These are phyloP conservation scores for Hypomontagnella submonticulosa DNA, from an alignment of 495 filamentous ascomycete species.

Conservation along the genomic window DNA sequence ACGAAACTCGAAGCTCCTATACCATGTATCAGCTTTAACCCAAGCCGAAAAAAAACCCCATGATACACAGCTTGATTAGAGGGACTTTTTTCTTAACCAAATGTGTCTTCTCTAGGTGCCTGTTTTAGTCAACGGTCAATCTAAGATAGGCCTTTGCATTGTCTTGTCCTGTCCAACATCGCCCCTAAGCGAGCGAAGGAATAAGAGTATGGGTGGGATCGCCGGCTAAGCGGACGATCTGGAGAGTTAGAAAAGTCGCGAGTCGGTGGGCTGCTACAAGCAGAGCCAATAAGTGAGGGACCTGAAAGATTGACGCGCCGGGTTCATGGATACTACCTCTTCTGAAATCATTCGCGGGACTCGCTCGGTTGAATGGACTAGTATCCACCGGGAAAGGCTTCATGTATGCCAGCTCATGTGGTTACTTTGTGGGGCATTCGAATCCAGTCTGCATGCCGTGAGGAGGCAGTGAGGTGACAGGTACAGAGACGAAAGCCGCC, in stretches of 20 bases:
- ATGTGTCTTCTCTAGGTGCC: conserved; percentile 15
- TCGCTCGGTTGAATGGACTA: conserved; percentile 45
- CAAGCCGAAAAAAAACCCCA: conserved; percentile 22
- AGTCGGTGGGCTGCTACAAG: conserved; percentile 38
- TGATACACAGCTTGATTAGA: conserved; percentile 18
- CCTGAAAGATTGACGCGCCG: conserved; percentile 41
- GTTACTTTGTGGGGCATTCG: conserved; percentile 45
- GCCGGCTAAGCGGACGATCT: conserved; percentile 41
- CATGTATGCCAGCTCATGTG: conserved; percentile 48
- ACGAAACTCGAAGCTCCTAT: conserved; percentile 15
- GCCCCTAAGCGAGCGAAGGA: conserved; percentile 25
- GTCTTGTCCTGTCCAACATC: conserved; percentile 21
- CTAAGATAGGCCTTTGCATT: conserved; percentile 33
- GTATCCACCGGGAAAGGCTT: conserved; percentile 48
- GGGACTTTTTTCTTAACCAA: conserved; percentile 19
- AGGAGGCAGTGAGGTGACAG: conserved; percentile 42
- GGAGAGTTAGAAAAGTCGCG: conserved; percentile 42
- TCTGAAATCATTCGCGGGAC: conserved; percentile 44
- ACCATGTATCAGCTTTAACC: conserved; percentile 19
- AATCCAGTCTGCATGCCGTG: conserved; percentile 41
- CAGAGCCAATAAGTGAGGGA: conserved; percentile 35
- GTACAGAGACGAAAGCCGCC: conserved; percentile 30
- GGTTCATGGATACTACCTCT: conserved; percentile 45
- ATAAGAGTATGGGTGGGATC: conserved; percentile 36
- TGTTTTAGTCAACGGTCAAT: conserved; percentile 26